Evolutionary conservation across 805 yeast species (phyloP).

Genomic region (Yamadazyma scolyti): DNA sequence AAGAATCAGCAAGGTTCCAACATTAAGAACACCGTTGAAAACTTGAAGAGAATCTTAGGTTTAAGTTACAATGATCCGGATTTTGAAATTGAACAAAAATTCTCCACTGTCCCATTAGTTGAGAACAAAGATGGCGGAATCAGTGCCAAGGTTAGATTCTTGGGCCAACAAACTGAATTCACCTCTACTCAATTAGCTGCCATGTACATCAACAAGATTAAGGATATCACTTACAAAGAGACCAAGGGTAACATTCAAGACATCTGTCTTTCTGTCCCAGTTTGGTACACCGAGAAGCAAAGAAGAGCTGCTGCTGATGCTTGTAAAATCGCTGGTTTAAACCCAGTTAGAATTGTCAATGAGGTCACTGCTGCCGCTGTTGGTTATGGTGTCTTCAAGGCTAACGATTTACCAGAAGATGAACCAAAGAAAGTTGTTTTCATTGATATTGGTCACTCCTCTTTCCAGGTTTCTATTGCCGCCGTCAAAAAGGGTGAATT

Average conservation of each 20-base stretch:
- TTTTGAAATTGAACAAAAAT: slow-evolving; percentile 68
- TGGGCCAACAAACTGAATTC: slow-evolving; percentile 74
- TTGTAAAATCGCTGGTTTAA: slow-evolving; percentile 90
- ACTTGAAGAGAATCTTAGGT: slow-evolving; percentile 90
- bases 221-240: slow-evolving; percentile 74
- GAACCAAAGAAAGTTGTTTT: slow-evolving; percentile 87
- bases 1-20: slow-evolving; percentile 96
- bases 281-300: slow-evolving; percentile 95
- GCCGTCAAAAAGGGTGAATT: slow-evolving; percentile 95
- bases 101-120: slow-evolving; percentile 67
- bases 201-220: slow-evolving; percentile 90
- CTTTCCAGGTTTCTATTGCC: slow-evolving; percentile 85
- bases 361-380: slow-evolving; percentile 99
- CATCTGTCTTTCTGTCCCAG: slow-evolving; percentile 92
- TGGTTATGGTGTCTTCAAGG: slow-evolving; percentile 97
- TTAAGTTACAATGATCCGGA: slow-evolving; percentile 73
- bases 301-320: slow-evolving; percentile 97
- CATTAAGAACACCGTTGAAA: slow-evolving; percentile 93
- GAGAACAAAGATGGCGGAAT: slow-evolving; percentile 70
- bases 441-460: slow-evolving; percentile 95
- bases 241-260: slow-evolving; percentile 80
- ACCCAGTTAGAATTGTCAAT: slow-evolving; percentile 97
- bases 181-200: slow-evolving; percentile 89
- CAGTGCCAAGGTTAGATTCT: slow-evolving; percentile 82
- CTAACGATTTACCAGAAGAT: slow-evolving; percentile 89